phyloP scores from a whole-genome alignment of 176 grass and related monocot genomes.

The Lolium perenne region DNA sequence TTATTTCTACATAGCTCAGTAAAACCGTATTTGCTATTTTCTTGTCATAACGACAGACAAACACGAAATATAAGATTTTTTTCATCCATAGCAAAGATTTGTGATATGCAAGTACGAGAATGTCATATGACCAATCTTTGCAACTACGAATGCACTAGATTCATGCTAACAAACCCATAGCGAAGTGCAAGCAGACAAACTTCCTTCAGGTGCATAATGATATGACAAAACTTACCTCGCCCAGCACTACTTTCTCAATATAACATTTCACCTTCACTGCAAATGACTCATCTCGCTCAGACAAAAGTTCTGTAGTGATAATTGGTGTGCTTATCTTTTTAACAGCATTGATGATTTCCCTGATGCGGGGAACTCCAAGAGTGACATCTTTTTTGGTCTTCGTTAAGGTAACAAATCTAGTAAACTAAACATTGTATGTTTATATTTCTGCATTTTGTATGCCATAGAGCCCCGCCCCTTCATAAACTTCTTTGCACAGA shows the following conservation, averaged over 20 bases:
- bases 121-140: conserved; percentile 17
- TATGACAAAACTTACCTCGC: conserved; percentile 55
- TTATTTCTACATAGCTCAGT: background rate
- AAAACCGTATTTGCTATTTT: conserved; percentile 1
- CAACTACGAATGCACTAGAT: conserved; percentile 28
- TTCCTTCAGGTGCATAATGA: conserved; percentile 22
- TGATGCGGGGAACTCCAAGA: conserved; percentile 95
- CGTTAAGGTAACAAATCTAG: conserved; percentile 56
- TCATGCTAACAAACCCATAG: conserved; percentile 12
- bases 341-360: conserved; percentile 93
- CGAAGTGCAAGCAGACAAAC: background rate
- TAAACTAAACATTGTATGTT: background rate
- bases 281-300: conserved; percentile 52
- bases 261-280: conserved; percentile 75
- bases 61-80: background rate
- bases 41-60: conserved; percentile 22
- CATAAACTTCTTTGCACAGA: background rate
- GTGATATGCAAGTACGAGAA: background rate
- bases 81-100: conserved; percentile 33
- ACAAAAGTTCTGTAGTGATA: conserved; percentile 67
- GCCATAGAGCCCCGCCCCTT: background rate
- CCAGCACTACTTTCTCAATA: conserved; percentile 84
- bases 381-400: conserved; percentile 71
- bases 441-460: conserved; percentile 18
- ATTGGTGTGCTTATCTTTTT: conserved; percentile 96